These are phyloP conservation scores for Elymus sibiricus DNA, from an alignment of 176 grass and related monocot species.

Conservation along the genomic window DNA sequence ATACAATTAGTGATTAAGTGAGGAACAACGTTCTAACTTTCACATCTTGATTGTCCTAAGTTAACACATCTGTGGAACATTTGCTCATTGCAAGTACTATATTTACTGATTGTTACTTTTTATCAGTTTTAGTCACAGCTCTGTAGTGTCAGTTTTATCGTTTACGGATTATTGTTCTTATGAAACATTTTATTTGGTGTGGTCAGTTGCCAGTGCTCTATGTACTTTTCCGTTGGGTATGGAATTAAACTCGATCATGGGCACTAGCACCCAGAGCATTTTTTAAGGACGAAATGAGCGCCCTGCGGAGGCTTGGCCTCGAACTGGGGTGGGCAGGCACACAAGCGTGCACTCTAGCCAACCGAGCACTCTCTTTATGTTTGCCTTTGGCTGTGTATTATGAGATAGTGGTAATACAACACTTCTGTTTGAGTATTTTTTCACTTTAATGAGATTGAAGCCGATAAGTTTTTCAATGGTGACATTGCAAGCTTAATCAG, in stretches of 20 bases:
- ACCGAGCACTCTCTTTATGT: too few species aligned
- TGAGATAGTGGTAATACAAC: background rate
- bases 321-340: too few species aligned
- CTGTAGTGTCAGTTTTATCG: background rate
- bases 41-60: background rate
- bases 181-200: too few species aligned
- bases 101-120: background rate
- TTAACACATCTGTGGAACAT: background rate
- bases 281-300: too few species aligned
- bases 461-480: background rate
- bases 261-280: too few species aligned
- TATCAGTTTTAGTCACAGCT: background rate
- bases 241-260: background rate
- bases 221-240: background rate
- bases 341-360: too few species aligned
- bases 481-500: conserved; percentile 26
- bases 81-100: background rate
- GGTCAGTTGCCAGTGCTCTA: background rate
- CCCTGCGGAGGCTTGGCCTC: too few species aligned
- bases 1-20: background rate
- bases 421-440: background rate
- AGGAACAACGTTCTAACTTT: background rate
- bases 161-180: background rate
- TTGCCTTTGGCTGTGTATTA: background rate
- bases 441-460: background rate